Base-by-base conservation (phyloP, 257 asterid genomes). In the Mitragyna speciosa region DNA sequence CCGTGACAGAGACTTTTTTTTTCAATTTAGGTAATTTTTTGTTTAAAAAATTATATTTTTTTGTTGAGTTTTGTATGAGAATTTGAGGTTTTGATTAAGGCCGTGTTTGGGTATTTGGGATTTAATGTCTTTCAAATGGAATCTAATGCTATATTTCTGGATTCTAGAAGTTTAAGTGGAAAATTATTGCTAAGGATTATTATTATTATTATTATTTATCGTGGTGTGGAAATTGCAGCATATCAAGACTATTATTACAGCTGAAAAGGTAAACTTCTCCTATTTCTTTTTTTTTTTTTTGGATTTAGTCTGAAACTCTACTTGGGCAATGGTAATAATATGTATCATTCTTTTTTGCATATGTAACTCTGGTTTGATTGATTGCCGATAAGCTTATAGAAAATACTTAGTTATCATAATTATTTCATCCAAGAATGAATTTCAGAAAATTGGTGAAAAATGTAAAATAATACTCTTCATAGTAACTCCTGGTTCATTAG, bases 161-260 rank as follows among this genome's bases (percentile, higher is more conserved):
- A 59, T 19, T 56, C n/a, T 20, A 56, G 26, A 4, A 59, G 65
- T 59, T 24, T 6, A 58, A 59, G 65, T 11, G 7, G 30, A 59
- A 59, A 59, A 59, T 14, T 59, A 59, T 22, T 59, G 30, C 28
- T 22, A 59, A 75, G 49, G 49, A 45, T 45, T 45, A 45, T 45
- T 45, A n/a, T 4, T 45, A 45, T 45, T 81, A 4, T 1, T 43
- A 54, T 15, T 12, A 76, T 64, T 14, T 59, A 48, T 79, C 71
- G 28, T 67, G 7, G 22, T 84, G n/a, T 79, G 80, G 75, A 49
- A 63, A 70, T 81, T 59, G 87, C 97, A 94, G 98, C 97, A 94
- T 85, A 94, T 94, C 92, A 94, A 92, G 94, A 97, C 97, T 70
- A 94, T 94, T 68, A 89, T 94, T 82, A 94, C 98, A 20, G 86